A percentile compares a stretch with the other conserved stretches of the same genome.
Conservation (phyloP, 2,329 filamentous ascomycete species). For the Claviceps paspali region DNA sequence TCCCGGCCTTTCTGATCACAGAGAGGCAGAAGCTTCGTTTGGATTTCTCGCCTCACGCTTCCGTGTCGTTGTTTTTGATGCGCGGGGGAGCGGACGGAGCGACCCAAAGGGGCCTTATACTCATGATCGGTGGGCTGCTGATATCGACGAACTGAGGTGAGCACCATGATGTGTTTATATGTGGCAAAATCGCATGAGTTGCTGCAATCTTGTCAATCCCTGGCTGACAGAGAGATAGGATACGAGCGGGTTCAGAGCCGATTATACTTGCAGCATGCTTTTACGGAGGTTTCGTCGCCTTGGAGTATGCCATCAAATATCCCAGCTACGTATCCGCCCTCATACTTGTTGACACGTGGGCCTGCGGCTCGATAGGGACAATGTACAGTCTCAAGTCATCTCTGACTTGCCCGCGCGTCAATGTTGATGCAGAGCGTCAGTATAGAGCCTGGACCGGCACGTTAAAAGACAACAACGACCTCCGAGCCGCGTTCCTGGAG, state of each 20-base stretch:
- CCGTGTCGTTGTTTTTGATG: conserved; percentile 12
- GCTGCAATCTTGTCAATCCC: neutral
- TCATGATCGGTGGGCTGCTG: conserved; percentile 11
- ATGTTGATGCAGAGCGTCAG: conserved; percentile 9
- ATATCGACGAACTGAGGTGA: conserved; percentile 13
- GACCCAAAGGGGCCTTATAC: conserved; percentile 11
- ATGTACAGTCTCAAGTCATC: conserved; percentile 7
- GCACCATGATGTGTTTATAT: neutral
- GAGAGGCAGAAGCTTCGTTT: conserved; percentile 9
- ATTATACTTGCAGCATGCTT: conserved; percentile 12
- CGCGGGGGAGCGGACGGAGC: conserved; percentile 12
- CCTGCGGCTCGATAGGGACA: conserved; percentile 7
- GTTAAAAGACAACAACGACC: conserved; percentile 8
- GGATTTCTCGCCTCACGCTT: conserved; percentile 9
- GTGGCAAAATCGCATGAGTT: too few relatives aligned
- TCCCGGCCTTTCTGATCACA: conserved; percentile 11
- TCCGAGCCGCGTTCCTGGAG: conserved; percentile 7
- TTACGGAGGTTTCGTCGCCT: conserved; percentile 11
- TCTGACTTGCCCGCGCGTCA: conserved; percentile 7
- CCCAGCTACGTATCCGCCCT: conserved; percentile 9
- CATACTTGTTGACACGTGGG: conserved; percentile 11
- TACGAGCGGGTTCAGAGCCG: conserved; percentile 9
- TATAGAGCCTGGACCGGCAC: conserved; percentile 10
- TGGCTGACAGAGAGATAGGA: conserved; percentile 5
- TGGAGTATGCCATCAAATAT: conserved; percentile 11